Conservation (phyloP, 1,284 basidiomycete genomes). For the Taiwanofungus camphoratus region DNA sequence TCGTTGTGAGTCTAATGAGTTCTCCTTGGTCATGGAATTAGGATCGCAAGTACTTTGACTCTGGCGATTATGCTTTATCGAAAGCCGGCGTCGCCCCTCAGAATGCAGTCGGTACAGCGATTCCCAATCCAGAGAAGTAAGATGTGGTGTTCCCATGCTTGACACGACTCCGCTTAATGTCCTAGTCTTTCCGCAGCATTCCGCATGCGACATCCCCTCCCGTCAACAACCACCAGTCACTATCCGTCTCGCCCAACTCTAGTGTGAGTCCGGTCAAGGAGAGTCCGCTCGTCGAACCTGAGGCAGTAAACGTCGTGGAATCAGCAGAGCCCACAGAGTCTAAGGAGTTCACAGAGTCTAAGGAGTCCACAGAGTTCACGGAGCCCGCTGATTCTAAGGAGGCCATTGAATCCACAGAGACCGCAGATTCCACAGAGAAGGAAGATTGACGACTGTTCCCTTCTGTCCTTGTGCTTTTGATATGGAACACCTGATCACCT, state of each 20-base stretch:
- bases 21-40: conserved; percentile 28
- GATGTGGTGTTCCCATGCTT: conserved; percentile 24
- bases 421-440: no score
- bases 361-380: conserved; percentile 8
- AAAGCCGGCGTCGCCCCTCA: conserved; percentile 90
- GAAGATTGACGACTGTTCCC: no score
- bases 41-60: conserved; percentile 98
- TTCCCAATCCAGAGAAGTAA: conserved; percentile 92
- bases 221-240: conserved; percentile 46
- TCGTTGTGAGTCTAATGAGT: background rate
- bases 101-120: conserved; percentile 86
- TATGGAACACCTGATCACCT: conserved; percentile 15
- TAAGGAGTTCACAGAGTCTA: conserved; percentile 1
- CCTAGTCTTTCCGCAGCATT: conserved; percentile 41
- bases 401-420: no score
- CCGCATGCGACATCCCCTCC: conserved; percentile 67
- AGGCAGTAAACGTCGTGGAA: conserved; percentile 7
- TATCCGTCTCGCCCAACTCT: conserved; percentile 65
- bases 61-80: conserved; percentile 93
- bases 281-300: conserved; percentile 43
- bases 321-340: background rate
- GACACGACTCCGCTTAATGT: conserved; percentile 12
- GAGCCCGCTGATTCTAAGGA: no score
- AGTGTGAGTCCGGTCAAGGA: conserved; percentile 58
- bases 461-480: no score